These are phyloP conservation scores for Alternaria sp. DNA, from an alignment of 2,329 filamentous ascomycete species.

Conservation along the genomic window DNA sequence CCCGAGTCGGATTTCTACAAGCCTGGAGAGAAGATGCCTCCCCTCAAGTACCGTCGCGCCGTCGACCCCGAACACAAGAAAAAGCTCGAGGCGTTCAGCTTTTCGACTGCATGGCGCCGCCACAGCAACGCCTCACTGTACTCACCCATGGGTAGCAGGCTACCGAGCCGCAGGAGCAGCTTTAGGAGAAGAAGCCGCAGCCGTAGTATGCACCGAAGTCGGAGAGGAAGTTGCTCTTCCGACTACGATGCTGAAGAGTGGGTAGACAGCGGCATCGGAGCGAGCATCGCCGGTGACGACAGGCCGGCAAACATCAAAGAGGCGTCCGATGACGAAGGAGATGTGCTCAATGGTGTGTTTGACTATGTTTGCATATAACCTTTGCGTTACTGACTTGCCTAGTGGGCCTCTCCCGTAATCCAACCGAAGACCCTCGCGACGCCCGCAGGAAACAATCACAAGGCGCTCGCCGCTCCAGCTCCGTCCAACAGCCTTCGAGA, in stretches of 20 bases:
- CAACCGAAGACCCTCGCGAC: slow-evolving; percentile 41
- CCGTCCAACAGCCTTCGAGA: slow-evolving; percentile 27
- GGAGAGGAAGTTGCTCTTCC: slow-evolving; percentile 44
- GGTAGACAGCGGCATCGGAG: slow-evolving; percentile 45
- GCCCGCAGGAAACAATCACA: slow-evolving; percentile 30
- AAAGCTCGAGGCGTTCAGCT: slow-evolving; percentile 56
- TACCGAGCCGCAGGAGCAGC: slow-evolving; percentile 51
- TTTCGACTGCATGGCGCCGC: slow-evolving; percentile 55
- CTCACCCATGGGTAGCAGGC: slow-evolving; percentile 57
- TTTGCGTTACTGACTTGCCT: slow-evolving; percentile 22
- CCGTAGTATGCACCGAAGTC: slow-evolving; percentile 35
- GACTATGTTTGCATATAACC: neutral
- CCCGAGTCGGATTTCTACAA: slow-evolving; percentile 56
- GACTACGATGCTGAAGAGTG: slow-evolving; percentile 50
- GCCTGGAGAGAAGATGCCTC: slow-evolving; percentile 59
- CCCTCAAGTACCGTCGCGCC: slow-evolving; percentile 57
- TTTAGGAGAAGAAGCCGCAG: slow-evolving; percentile 40
- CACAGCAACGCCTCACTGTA: slow-evolving; percentile 54
- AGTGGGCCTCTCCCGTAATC: slow-evolving; percentile 46
- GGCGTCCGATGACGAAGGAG: slow-evolving; percentile 54
- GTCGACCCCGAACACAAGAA: slow-evolving; percentile 59
- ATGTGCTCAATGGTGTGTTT: slow-evolving; percentile 54
- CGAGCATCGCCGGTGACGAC: slow-evolving; percentile 40
- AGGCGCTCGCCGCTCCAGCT: slow-evolving; percentile 38
- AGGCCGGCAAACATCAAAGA: slow-evolving; percentile 47